These are phyloP conservation scores for Clonostachys sp. DNA, from an alignment of 2,329 filamentous ascomycete species.

Conservation along the genomic window DNA sequence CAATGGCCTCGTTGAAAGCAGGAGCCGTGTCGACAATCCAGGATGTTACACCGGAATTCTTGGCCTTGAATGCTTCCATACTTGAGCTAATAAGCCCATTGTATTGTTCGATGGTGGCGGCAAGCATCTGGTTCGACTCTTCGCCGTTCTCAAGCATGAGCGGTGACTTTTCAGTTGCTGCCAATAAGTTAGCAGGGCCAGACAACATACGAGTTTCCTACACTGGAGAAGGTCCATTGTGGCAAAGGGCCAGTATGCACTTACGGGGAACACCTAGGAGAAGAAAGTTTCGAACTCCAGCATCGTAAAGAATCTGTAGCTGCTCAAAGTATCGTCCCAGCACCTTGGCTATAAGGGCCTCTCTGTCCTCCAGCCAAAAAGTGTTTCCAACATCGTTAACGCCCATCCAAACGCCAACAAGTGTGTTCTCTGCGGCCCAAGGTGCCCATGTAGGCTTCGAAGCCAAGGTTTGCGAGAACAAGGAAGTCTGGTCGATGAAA, in stretches of 20 bases:
- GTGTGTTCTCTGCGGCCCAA: slow-evolving; percentile 33
- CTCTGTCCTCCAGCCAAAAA: slow-evolving; percentile 26
- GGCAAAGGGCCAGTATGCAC: not conserved
- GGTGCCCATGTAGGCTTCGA: slow-evolving; percentile 21
- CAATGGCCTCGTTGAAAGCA: slow-evolving; percentile 35
- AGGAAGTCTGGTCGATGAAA: slow-evolving; percentile 12
- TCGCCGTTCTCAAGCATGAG: slow-evolving; percentile 17
- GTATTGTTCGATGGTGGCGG: slow-evolving; percentile 26
- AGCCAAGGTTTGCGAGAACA: slow-evolving; percentile 22
- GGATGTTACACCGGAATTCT: slow-evolving; percentile 23
- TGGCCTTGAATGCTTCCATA: slow-evolving; percentile 20
- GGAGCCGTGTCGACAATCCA: slow-evolving; percentile 31
- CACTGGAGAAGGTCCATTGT: not conserved
- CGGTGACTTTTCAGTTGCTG: slow-evolving; percentile 23
- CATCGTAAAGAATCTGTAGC: slow-evolving; percentile 39
- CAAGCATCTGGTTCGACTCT: slow-evolving; percentile 12
- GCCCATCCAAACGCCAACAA: slow-evolving; percentile 48
- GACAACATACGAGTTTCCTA: too few species aligned
- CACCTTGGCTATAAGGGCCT: slow-evolving; percentile 30
- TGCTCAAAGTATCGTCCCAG: slow-evolving; percentile 35
- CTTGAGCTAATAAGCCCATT: slow-evolving; percentile 23
- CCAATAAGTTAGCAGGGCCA: not conserved
- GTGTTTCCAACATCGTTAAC: slow-evolving; percentile 52
- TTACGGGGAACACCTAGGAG: slow-evolving; percentile 52
- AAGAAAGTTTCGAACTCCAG: slow-evolving; percentile 52